Conservation (phyloP, 2,329 filamentous ascomycete genomes). For the Hymenoscyphus fraxineus region DNA sequence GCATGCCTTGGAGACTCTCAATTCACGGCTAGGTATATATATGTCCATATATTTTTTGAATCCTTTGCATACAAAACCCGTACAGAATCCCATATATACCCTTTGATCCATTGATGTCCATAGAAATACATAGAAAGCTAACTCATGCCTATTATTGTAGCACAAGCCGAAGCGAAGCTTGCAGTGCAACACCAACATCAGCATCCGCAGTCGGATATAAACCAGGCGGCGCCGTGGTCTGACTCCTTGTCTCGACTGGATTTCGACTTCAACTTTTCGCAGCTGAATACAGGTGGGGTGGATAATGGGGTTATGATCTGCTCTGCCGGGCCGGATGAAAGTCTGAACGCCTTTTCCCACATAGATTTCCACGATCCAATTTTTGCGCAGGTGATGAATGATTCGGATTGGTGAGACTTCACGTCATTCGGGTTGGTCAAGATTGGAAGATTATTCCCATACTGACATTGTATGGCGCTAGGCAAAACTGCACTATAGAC, state of each 20-base stretch:
- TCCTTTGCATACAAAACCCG: too few species aligned
- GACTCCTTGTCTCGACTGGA: background rate
- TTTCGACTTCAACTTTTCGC: background rate
- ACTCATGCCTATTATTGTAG: background rate
- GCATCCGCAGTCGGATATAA: background rate
- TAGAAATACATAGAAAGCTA: background rate
- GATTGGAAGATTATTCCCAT: background rate
- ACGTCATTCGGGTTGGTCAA: background rate
- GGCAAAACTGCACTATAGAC: background rate
- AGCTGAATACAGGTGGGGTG: background rate
- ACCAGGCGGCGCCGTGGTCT: background rate
- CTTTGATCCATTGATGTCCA: too few species aligned
- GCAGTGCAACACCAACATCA: background rate
- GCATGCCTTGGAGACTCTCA: background rate
- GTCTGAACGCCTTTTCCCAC: background rate
- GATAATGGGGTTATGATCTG: background rate
- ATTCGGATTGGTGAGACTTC: background rate
- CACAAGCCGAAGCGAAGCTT: background rate
- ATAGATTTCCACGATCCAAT: background rate
- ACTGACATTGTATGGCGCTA: background rate
- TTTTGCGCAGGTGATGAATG: background rate
- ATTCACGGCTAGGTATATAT: background rate
- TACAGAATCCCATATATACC: too few species aligned
- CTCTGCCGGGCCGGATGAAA: background rate
- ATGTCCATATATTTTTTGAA: background rate